Evolutionary conservation across 2,329 filamentous ascomycete genomes (phyloP).

Genomic region (Chrysoporthe puriensis): DNA sequence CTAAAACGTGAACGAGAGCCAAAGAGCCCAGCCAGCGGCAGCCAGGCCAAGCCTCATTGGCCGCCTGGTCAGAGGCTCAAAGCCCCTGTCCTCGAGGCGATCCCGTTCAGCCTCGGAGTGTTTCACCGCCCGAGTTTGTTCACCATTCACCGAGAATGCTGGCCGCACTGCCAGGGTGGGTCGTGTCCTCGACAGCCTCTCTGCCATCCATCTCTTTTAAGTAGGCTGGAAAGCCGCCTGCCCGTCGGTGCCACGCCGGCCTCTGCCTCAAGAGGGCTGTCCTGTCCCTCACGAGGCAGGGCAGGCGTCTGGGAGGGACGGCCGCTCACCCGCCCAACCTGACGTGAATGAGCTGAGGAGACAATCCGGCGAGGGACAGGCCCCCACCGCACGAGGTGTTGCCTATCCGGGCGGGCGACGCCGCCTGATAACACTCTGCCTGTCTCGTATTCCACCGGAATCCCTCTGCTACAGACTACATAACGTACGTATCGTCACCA

Average conservation of each 20-base stretch:
- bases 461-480: background rate
- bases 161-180: conserved; percentile 6
- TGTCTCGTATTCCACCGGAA: background rate
- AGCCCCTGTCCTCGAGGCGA: conserved; percentile 5
- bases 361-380: background rate
- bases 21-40: background rate
- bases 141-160: conserved; percentile 11
- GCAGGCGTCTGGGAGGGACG: background rate
- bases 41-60: conserved; percentile 14
- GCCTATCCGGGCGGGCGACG: conserved; percentile 11
- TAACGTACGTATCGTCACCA: background rate
- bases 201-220: background rate
- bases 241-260: background rate
- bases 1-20: conserved; percentile 9
- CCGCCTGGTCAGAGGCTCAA: conserved; percentile 21
- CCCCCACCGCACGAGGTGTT: conserved; percentile 3
- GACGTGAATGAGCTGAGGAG: background rate
- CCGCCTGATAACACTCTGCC: background rate
- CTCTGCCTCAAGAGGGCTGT: conserved; percentile 14
- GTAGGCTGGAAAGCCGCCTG: no score
- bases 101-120: conserved; percentile 23
- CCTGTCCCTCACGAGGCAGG: background rate
- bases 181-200: background rate
- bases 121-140: conserved; percentile 24
- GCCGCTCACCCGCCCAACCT: background rate